Percentiles rank a stretch among this genome's conserved stretches.
Evolutionary conservation across 805 yeast species (phyloP).

Genomic region (Pachysolen tannophilus): DNA sequence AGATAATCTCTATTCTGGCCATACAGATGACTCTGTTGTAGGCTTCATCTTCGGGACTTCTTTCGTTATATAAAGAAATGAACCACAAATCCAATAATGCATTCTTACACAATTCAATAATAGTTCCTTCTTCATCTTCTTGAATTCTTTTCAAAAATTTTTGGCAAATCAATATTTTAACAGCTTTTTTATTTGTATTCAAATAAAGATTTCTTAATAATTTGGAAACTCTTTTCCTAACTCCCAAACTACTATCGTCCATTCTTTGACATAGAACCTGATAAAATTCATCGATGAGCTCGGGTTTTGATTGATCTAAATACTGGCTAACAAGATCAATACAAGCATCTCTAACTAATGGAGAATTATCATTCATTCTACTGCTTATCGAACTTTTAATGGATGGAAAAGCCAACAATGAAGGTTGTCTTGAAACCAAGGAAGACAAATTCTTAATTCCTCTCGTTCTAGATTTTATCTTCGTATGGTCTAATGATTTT

Average conservation of each 20-base stretch:
- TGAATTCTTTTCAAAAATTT: slow-evolving; percentile 46
- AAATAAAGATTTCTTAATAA: slow-evolving; percentile 41
- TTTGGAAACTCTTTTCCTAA: slow-evolving; percentile 54
- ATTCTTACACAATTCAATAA: slow-evolving; percentile 33
- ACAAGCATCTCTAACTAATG: slow-evolving; percentile 71
- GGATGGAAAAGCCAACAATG: slow-evolving; percentile 37
- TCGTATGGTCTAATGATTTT: slow-evolving; percentile 37
- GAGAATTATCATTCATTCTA: slow-evolving; percentile 50
- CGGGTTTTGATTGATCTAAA: slow-evolving; percentile 30
- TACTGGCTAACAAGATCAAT: slow-evolving; percentile 55
- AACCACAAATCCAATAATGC: slow-evolving; percentile 33
- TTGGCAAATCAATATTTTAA: slow-evolving; percentile 38
- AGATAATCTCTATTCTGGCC: slow-evolving; percentile 24
- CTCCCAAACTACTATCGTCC: slow-evolving; percentile 54
- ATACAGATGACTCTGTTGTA: slow-evolving; percentile 4
- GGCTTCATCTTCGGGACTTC: slow-evolving; percentile 1
- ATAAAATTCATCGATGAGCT: slow-evolving; percentile 39
- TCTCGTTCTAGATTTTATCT: slow-evolving; percentile 46
- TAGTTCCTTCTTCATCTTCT: slow-evolving; percentile 63
- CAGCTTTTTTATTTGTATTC: slow-evolving; percentile 17
- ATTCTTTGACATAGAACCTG: slow-evolving; percentile 38
- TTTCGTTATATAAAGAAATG: slow-evolving; percentile 7
- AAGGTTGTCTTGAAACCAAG: slow-evolving; percentile 44
- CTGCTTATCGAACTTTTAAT: slow-evolving; percentile 45
- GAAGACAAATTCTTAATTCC: slow-evolving; percentile 58